Evolutionary conservation across 225 moss, liverwort and hornwort species (phyloP), one percentile per base, ranked within the genome.

Genomic region (Sphagnum tenellum): DNA sequence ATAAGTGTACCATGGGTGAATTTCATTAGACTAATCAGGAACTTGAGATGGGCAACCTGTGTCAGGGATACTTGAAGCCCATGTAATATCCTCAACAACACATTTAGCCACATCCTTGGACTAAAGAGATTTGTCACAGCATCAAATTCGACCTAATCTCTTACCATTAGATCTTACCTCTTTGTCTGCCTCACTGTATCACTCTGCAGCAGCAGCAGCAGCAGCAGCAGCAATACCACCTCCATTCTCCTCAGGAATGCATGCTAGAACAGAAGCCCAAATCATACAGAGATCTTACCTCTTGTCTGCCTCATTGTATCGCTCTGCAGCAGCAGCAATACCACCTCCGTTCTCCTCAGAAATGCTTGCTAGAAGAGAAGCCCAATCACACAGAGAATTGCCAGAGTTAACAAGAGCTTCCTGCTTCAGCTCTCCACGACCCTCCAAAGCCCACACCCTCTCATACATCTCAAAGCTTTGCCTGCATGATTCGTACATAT

Each of bases 381-480:
- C 90, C 77, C 94, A 94, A 56, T 88, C 86, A 65, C 84, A 86
- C 5, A 90, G 82, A 45, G 85, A 86, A 59, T 88, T 90, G 44
- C 90, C 90, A n/a, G 75, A 81, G 61, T 94, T 94, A 14, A 82
- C 81, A 58, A 75, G 79, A 47, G 88, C 90, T 82, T 88, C 90
- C 46, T 90, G 80, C 67, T 82, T 80, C 57, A 94, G 74, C 67
- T 84, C 86, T 65, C 81, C 84, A 54, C 49, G 51, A 49, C 82
- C 85, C 66, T 81, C 79, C 69, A 86, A 77, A 59, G 79, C 71
- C 67, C 79, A 85, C 47, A 89, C 88, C 50, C 70, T 81, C 64
- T 94, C 90, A 63, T 90, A 94, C 61, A 76, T 74, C 66, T 90
- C 84, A 64, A 80, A 77, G 80, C 90, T 88, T 66, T 94, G 80